Evolutionary conservation across 2,329 filamentous ascomycete genomes (phyloP), one percentile per base, ranked within the genome.

Genomic region (Huntiella abstrusa): DNA sequence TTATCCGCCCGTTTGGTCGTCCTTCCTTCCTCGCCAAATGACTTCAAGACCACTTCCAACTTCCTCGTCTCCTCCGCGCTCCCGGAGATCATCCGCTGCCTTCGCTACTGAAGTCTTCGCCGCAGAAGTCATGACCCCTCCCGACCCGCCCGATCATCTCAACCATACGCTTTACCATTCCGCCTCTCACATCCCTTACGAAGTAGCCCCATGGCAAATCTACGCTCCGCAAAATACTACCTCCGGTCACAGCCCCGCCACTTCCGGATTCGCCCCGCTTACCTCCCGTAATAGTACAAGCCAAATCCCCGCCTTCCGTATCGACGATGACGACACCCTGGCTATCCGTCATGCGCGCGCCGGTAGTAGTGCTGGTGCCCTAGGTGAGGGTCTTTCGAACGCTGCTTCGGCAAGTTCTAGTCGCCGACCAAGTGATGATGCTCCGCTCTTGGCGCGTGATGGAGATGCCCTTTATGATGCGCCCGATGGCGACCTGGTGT

Each of bases 391-490:
- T 8, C 40, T 41, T 22, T 28, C 40, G 5, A 41, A 17, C 22
- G 40, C 40, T 8, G 40, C 40, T 5, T 41, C 40, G 8, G 22
- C 45, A 13, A 28, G 8, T 28, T 48, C 46, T 8, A 46, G 43
- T 22, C 47, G 39, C 49, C 67, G 71, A 46, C 75, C 76, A 54
- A 77, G 78, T 1, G 78, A 82, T 48, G 75, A 79, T 42, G 72
- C 76, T 45, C 76, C 80, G 8, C 73, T 77, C 45, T 64, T 81
- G 22, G 77, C 80, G 55, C 70, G 77, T 41, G 71, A 68, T 35
- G 79, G 82, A 49, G 78, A 85, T 45, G 70, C 62, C 48, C 67
- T 73, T 15, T 70, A 73, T 49, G 68, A 71, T 35, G 64, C 64
- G 50, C 32, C 33, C 5, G 46, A 49, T 19, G 40, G 47, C 13